Evolutionary conservation across 2,329 filamentous ascomycete genomes (phyloP).

Genomic region (Clarireedia homoeocarpa): DNA sequence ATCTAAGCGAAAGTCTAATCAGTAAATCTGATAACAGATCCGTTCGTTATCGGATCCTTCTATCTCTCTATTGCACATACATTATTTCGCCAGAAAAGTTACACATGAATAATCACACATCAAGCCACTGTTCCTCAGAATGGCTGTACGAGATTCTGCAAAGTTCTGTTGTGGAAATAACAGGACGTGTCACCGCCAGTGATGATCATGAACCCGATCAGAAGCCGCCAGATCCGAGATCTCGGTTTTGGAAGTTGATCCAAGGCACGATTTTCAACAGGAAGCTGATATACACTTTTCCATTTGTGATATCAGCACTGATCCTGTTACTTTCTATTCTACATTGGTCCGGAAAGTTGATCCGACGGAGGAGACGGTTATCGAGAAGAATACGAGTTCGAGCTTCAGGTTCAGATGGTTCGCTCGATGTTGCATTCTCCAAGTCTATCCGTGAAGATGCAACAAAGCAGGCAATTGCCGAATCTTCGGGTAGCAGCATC

Average conservation of each 20-base stretch:
- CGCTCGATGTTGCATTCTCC: conserved; percentile 8
- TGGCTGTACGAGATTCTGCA: background rate
- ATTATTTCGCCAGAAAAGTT: background rate
- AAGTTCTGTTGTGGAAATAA: background rate
- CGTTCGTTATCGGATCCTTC: background rate
- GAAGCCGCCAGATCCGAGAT: background rate
- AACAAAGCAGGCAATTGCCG: conserved; percentile 8
- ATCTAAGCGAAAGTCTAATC: conserved; percentile 15
- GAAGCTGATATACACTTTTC: conserved; percentile 2
- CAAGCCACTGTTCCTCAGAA: background rate
- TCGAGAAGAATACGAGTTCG: conserved; percentile 6
- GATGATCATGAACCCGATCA: background rate
- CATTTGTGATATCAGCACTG: background rate
- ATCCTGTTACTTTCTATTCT: conserved; percentile 11
- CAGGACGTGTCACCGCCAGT: background rate
- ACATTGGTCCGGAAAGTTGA: conserved; percentile 18
- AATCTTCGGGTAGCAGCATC: conserved; percentile 23
- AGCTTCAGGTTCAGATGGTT: background rate
- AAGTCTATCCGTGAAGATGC: conserved; percentile 12
- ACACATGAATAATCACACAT: background rate
- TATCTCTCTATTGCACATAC: background rate
- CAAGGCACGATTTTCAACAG: background rate
- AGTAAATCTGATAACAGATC: background rate
- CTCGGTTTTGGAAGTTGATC: conserved; percentile 1
- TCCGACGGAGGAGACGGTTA: conserved; percentile 18